phyloP scores from a whole-genome alignment of 331 rosid species.

The Malus hybrid region DNA sequence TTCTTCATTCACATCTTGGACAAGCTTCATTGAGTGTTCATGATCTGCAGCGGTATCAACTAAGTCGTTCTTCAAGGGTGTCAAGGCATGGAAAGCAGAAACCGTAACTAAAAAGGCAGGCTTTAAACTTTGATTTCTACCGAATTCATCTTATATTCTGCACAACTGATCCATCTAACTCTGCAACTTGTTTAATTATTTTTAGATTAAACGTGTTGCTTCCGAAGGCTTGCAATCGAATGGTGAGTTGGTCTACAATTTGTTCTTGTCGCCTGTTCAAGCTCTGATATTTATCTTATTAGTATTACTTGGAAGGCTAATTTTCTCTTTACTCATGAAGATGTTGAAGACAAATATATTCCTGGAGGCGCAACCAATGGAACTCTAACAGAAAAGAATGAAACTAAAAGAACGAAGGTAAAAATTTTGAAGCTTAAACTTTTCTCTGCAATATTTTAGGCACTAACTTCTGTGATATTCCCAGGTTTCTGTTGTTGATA shows the following conservation, averaged over 20 bases:
- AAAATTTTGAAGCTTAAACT: too few relatives aligned
- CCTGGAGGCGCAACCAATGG: too few relatives aligned
- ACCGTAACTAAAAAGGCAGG: constrained; percentile 15
- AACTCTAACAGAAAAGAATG: too few relatives aligned
- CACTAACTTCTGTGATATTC: not conserved
- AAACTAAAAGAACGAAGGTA: too few relatives aligned
- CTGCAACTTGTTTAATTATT: not conserved
- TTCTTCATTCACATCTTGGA: not conserved
- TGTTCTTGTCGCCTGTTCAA: not conserved
- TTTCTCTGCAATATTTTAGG: too few relatives aligned
- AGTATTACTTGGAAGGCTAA: too few relatives aligned
- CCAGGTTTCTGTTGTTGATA: constrained; percentile 18
- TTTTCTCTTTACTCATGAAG: too few relatives aligned
- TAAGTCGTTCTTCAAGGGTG: constrained; percentile 26
- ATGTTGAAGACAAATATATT: too few relatives aligned
- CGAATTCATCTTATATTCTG: too few relatives aligned
- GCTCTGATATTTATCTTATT: not conserved
- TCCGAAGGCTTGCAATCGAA: constrained; percentile 7
- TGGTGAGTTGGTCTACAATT: not conserved
- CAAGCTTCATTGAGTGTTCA: not conserved
- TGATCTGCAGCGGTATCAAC: constrained; percentile 26
- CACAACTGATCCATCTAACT: not conserved
- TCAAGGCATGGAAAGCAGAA: constrained; percentile 31
- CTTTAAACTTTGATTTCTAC: not conserved
- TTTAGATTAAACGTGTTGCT: constrained; percentile 13